A percentile compares a stretch with the other conserved stretches of the same genome.
Conservation (phyloP, 768 basidiomycete species). For the Xerocomus brunneocitrinus region DNA sequence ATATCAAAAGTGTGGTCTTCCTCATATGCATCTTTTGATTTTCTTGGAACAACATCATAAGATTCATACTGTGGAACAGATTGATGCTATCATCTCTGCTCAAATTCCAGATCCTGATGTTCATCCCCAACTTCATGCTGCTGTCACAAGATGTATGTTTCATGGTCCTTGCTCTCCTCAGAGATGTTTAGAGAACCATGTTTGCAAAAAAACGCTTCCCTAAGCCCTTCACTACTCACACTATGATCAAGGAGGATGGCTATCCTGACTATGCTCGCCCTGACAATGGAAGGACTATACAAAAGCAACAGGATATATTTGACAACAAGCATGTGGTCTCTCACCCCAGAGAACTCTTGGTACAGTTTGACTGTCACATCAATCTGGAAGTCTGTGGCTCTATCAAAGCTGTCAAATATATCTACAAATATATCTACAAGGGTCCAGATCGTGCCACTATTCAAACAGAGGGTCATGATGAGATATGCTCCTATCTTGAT, state of each 20-base stretch:
- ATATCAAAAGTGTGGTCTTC: constrained; percentile 54
- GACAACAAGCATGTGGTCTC: constrained; percentile 43
- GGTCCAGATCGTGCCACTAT: constrained; percentile 6
- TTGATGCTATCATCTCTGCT: constrained; percentile 2
- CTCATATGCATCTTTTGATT: constrained; percentile 48
- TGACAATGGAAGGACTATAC: constrained; percentile 16
- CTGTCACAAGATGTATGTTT: constrained; percentile 31
- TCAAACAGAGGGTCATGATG: neutral
- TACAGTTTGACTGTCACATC: constrained; percentile 17
- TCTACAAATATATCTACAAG: too few relatives aligned
- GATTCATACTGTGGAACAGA: neutral
- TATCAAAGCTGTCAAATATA: too few relatives aligned
- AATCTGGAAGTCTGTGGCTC: too few relatives aligned
- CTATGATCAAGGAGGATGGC: constrained; percentile 34
- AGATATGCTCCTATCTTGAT: constrained; percentile 2
- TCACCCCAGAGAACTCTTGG: constrained; percentile 34
- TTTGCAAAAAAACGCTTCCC: constrained; percentile 44
- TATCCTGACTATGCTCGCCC: constrained; percentile 34
- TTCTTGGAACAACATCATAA: constrained; percentile 26
- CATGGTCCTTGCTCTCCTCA: constrained; percentile 39
- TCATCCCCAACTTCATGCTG: neutral
- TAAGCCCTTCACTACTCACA: constrained; percentile 33
- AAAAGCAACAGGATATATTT: constrained; percentile 11
- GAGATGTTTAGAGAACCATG: constrained; percentile 39
- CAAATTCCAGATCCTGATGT: neutral